Percentiles rank a stretch among this genome's conserved stretches.
These are phyloP conservation scores for Wickerhamiella azyma DNA, from an alignment of 805 yeast genomes.

Conservation along the genomic window DNA sequence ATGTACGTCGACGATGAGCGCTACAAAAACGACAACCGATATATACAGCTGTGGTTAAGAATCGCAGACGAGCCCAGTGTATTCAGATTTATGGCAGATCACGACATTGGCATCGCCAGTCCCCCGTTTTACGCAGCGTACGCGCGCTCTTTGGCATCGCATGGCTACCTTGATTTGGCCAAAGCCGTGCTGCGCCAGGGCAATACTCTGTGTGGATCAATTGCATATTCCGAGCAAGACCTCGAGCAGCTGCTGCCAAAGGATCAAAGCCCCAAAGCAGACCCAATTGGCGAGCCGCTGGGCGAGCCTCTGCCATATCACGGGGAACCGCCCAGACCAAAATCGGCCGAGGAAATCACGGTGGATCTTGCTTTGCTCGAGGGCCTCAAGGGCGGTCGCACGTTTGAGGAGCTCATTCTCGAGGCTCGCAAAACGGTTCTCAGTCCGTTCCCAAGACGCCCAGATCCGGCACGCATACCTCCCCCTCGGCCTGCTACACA, in stretches of 20 bases:
- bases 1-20: constrained; percentile 48
- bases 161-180: constrained; percentile 39
- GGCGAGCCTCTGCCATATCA: background rate
- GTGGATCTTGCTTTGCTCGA: background rate
- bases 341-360: background rate
- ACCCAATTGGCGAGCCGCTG: background rate
- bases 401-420: constrained; percentile 5
- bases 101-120: constrained; percentile 53
- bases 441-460: constrained; percentile 3
- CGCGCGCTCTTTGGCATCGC: constrained; percentile 46
- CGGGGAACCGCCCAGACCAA: background rate
- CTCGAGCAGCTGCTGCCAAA: constrained; percentile 29
- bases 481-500: background rate
- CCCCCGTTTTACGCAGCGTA: constrained; percentile 70
- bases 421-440: background rate
- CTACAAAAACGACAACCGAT: constrained; percentile 74
- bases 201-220: background rate
- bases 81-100: constrained; percentile 54
- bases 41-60: constrained; percentile 66
- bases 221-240: constrained; percentile 28
- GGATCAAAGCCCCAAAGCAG: background rate
- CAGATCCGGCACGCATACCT: background rate
- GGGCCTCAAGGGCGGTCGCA: background rate
- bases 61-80: constrained; percentile 61
- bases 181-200: constrained; percentile 35